These are phyloP conservation scores for Pestalotiopsis sp. DNA, from an alignment of 2,329 filamentous ascomycete species.

Conservation along the genomic window DNA sequence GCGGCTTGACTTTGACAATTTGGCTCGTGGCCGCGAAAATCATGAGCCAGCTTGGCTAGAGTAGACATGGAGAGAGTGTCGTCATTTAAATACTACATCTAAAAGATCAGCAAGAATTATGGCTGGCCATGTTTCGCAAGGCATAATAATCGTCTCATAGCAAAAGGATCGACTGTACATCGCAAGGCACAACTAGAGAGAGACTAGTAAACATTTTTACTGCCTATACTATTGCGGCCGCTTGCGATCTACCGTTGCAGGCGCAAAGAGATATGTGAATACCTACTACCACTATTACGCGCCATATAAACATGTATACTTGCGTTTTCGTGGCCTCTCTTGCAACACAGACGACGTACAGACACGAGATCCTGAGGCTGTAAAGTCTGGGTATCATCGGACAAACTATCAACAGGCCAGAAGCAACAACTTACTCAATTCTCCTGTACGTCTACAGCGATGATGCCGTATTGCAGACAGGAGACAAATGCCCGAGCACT, in stretches of 20 bases:
- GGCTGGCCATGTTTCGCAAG: not conserved
- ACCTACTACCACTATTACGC: no score
- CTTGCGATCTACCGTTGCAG: not conserved
- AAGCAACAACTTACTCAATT: not conserved
- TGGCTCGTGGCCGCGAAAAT: not conserved
- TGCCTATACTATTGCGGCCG: not conserved
- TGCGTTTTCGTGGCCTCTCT: no score
- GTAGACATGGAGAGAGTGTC: not conserved
- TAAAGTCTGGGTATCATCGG: not conserved
- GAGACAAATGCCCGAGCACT: not conserved
- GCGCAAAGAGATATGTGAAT: not conserved
- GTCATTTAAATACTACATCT: not conserved
- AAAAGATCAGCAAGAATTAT: not conserved
- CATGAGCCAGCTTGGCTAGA: not conserved
- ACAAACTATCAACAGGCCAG: not conserved
- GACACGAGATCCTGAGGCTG: not conserved
- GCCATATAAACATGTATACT: no score
- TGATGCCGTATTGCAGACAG: constrained; percentile 1
- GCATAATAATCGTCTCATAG: not conserved
- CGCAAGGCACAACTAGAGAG: not conserved
- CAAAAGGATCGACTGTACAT: not conserved
- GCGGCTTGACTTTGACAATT: not conserved
- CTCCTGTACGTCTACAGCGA: not conserved
- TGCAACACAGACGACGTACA: no score
- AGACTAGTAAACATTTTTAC: not conserved